A percentile compares a stretch with the other conserved stretches of the same genome.
These are phyloP conservation scores for Citrus sp. DNA, from an alignment of 345 rosid genomes.

Conservation along the genomic window DNA sequence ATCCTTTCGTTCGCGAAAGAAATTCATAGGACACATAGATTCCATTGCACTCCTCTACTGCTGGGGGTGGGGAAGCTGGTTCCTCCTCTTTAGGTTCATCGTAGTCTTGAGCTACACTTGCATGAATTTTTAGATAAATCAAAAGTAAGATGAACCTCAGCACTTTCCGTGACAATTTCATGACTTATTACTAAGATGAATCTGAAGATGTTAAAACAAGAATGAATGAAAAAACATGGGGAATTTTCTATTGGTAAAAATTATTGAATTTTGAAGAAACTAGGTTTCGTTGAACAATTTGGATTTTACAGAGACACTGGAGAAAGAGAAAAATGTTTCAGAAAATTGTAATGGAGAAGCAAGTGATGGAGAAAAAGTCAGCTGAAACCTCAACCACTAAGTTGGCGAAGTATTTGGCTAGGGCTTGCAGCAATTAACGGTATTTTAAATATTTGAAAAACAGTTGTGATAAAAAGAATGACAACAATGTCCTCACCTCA, in stretches of 20 bases:
- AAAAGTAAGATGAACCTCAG: neutral
- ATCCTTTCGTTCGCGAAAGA: conserved; percentile 25
- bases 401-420: conserved; percentile 25
- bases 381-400: conserved; percentile 23
- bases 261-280: neutral
- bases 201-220: neutral
- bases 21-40: conserved; percentile 31
- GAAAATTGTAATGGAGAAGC: neutral
- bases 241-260: neutral
- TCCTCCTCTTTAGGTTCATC: neutral
- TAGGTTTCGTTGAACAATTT: neutral
- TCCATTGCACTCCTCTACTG: conserved; percentile 27
- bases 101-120: conserved; percentile 13
- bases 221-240: neutral
- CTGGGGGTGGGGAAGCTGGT: conserved; percentile 28
- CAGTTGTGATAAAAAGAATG: neutral
- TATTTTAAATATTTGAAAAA: neutral
- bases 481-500: neutral
- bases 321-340: neutral
- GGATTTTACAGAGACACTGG: neutral
- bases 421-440: conserved; percentile 3
- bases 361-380: conserved; percentile 27
- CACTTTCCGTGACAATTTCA: conserved; percentile 19
- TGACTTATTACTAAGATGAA: neutral
- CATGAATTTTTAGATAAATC: neutral